Conservation (phyloP, 495 filamentous ascomycete species). For the Apiosordaria backusii region DNA sequence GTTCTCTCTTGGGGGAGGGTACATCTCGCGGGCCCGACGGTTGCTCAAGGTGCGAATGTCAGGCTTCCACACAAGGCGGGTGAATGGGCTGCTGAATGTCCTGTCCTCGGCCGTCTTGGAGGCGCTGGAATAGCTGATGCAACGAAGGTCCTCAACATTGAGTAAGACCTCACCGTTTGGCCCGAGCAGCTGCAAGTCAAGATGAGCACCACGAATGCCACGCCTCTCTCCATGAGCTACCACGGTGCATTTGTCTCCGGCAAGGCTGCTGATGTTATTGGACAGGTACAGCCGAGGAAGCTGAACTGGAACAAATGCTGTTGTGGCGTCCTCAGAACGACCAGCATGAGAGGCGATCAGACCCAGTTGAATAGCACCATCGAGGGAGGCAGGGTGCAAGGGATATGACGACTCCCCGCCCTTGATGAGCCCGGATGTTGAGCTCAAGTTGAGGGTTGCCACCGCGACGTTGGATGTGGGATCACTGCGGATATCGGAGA, state of each 20-base stretch:
- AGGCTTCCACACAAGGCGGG: background rate
- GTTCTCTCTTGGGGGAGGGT: background rate
- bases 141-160: background rate
- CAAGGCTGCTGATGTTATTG: background rate
- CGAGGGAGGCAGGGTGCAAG: slow-evolving; percentile 39
- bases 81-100: background rate
- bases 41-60: background rate
- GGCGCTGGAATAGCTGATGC: background rate
- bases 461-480: slow-evolving; percentile 25
- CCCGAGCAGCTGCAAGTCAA: background rate
- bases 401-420: slow-evolving; percentile 37
- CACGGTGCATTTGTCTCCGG: background rate
- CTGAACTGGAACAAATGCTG: background rate
- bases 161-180: background rate
- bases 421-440: slow-evolving; percentile 12
- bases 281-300: background rate
- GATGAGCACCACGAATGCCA: background rate
- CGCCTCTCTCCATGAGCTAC: background rate
- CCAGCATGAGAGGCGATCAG: background rate
- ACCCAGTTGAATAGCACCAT: slow-evolving; percentile 37
- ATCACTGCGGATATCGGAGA: slow-evolving; percentile 27
- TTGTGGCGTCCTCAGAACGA: background rate
- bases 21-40: background rate
- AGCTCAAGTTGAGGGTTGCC: slow-evolving; percentile 12
- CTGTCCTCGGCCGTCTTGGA: background rate